These are phyloP conservation scores for Curvularia sp. DNA, from an alignment of 2,329 filamentous ascomycete genomes.

Conservation along the genomic window DNA sequence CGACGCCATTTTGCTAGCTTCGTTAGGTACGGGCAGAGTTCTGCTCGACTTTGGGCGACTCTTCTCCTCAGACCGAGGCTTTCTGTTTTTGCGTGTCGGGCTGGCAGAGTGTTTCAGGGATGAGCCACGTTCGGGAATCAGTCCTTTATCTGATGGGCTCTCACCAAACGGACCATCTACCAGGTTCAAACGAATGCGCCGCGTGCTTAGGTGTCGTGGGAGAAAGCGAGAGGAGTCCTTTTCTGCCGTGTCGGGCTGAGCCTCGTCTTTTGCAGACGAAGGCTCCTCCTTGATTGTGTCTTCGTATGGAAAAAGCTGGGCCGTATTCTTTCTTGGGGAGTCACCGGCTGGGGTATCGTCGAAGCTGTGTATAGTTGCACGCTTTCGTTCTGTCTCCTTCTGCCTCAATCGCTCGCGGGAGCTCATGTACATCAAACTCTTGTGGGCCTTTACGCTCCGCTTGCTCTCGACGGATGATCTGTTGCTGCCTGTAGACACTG, in stretches of 20 bases:
- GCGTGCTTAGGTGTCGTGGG: conserved; percentile 43
- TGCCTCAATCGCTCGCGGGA: conserved; percentile 72
- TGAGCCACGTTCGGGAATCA: conserved; percentile 46
- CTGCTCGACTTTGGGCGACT: conserved; percentile 39
- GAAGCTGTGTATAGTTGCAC: conserved; percentile 55
- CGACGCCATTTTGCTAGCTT: conserved; percentile 29
- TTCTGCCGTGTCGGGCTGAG: conserved; percentile 13
- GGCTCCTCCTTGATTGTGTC: conserved; percentile 51
- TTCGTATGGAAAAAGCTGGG: conserved; percentile 43
- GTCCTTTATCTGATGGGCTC: conserved; percentile 39
- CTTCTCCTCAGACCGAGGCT: conserved; percentile 31
- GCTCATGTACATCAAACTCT: conserved; percentile 75
- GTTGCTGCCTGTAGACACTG: conserved; percentile 40
- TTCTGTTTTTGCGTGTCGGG: conserved; percentile 44
- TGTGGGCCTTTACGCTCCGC: conserved; percentile 51
- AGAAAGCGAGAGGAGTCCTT: conserved; percentile 40
- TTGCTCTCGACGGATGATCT: conserved; percentile 48
- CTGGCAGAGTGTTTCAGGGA: conserved; percentile 46
- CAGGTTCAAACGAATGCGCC: conserved; percentile 37
- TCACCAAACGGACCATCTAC: conserved; percentile 34
- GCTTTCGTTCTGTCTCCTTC: conserved; percentile 68
- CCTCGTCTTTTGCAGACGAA: conserved; percentile 20
- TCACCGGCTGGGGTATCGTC: conserved; percentile 50
- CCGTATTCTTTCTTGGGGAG: conserved; percentile 30
- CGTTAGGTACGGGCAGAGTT: conserved; percentile 37